Evolutionary conservation across 129 eudicot genomes (phyloP).

Genomic region (Chrysanthemum seticuspe): DNA sequence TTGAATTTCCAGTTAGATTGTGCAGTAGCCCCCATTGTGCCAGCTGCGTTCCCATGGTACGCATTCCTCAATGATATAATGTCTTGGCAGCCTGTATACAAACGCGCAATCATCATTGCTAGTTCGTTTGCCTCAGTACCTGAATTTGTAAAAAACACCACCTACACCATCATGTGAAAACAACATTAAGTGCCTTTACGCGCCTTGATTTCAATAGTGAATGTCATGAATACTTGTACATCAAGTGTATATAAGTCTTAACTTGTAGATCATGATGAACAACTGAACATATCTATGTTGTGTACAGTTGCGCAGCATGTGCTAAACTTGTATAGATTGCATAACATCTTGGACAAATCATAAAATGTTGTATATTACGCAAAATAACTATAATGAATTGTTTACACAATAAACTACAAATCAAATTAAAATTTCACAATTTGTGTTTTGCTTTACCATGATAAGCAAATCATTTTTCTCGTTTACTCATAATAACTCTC

Average conservation of each 20-base stretch:
- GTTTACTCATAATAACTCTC: no score
- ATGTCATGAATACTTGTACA: background rate
- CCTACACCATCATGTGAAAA: slow-evolving; percentile 41
- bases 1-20: slow-evolving; percentile 80
- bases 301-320: background rate
- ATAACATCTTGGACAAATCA: background rate
- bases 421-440: no score
- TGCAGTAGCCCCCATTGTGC: slow-evolving; percentile 90
- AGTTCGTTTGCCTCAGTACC: slow-evolving; percentile 98
- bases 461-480: no score
- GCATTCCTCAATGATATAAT: slow-evolving; percentile 85
- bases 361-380: background rate
- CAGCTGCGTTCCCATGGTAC: slow-evolving; percentile 88
- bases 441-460: no score
- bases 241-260: background rate
- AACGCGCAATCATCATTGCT: slow-evolving; percentile 76
- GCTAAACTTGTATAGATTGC: background rate
- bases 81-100: slow-evolving; percentile 79
- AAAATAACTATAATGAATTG: background rate
- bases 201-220: no score
- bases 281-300: background rate
- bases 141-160: slow-evolving; percentile 83
- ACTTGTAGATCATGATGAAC: no score
- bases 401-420: no score
- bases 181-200: background rate